Conservation (phyloP, 768 basidiomycete species). For the Xerocomellus amylosporus region DNA sequence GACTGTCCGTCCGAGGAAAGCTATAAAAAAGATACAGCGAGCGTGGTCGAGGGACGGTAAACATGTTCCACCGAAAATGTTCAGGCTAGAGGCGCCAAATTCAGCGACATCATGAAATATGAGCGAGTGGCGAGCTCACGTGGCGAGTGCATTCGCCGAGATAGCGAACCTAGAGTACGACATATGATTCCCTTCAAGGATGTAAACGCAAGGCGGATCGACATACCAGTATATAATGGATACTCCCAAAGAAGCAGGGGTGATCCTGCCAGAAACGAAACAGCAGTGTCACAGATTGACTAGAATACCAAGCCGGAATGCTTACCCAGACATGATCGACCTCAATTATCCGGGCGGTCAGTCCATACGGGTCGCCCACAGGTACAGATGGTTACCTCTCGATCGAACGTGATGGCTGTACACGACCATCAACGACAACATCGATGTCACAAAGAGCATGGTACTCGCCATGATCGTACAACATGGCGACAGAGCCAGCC, state of each 20-base stretch:
- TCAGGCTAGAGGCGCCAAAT: slow-evolving; percentile 3
- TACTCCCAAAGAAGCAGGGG: slow-evolving; percentile 10
- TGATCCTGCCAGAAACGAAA: slow-evolving; percentile 2
- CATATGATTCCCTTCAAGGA: background rate
- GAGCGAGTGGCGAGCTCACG: slow-evolving; percentile 9
- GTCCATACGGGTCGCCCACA: background rate
- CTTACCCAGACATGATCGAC: slow-evolving; percentile 23
- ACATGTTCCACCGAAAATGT: slow-evolving; percentile 1
- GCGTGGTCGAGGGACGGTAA: background rate
- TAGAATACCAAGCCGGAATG: background rate
- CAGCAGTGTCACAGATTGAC: background rate
- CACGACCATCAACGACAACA: background rate
- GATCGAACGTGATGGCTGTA: slow-evolving; percentile 15
- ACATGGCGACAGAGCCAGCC: slow-evolving; percentile 1
- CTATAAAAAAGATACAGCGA: background rate
- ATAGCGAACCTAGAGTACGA: slow-evolving; percentile 19
- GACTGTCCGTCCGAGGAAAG: slow-evolving; percentile 8
- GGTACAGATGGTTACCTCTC: slow-evolving; percentile 9
- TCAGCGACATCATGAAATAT: background rate
- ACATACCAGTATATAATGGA: slow-evolving; percentile 23
- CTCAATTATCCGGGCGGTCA: background rate
- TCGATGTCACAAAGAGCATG: background rate
- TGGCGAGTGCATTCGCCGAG: slow-evolving; percentile 18
- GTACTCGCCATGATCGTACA: slow-evolving; percentile 23
- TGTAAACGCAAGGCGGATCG: background rate